Evolutionary conservation across 2,329 filamentous ascomycete species (phyloP).

Genomic region (Trichoderma oligosporum): DNA sequence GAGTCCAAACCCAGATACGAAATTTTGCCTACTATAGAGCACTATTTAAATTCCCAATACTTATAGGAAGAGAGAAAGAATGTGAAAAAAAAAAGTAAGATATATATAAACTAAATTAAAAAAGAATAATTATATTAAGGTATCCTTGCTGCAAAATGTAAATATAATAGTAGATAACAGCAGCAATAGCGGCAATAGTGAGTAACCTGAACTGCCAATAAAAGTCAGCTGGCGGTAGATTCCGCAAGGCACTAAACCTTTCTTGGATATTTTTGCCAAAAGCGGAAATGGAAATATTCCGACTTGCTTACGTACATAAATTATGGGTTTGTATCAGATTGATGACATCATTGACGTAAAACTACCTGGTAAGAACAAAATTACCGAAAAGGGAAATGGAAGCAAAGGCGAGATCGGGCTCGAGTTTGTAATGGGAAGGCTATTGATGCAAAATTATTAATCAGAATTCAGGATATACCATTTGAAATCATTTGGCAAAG

Average conservation of each 20-base stretch:
- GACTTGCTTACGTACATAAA: neutral
- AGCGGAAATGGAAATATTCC: neutral
- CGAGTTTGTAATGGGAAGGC: neutral
- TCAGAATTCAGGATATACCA: neutral
- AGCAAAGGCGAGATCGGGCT: neutral
- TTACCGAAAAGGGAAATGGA: conserved; percentile 12
- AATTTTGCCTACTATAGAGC: too few species aligned
- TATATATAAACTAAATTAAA: too few species aligned
- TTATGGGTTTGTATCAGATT: neutral
- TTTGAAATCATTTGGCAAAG: neutral
- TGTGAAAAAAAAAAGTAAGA: too few species aligned
- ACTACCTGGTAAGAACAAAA: conserved; percentile 3
- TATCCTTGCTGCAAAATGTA: too few species aligned
- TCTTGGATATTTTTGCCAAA: neutral
- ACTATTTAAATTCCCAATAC: too few species aligned
- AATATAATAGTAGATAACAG: too few species aligned
- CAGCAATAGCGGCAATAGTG: too few species aligned
- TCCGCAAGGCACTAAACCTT: neutral
- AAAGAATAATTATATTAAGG: too few species aligned
- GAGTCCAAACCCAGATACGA: too few species aligned
- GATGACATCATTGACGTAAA: neutral
- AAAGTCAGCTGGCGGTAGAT: neutral
- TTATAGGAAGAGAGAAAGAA: too few species aligned
- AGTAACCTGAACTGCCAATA: neutral
- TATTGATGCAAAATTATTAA: neutral